A percentile compares a stretch with the other conserved stretches of the same genome.
Conservation (phyloP, 2,329 filamentous ascomycete genomes). For the Paecilomyces dactylethromorphus region DNA sequence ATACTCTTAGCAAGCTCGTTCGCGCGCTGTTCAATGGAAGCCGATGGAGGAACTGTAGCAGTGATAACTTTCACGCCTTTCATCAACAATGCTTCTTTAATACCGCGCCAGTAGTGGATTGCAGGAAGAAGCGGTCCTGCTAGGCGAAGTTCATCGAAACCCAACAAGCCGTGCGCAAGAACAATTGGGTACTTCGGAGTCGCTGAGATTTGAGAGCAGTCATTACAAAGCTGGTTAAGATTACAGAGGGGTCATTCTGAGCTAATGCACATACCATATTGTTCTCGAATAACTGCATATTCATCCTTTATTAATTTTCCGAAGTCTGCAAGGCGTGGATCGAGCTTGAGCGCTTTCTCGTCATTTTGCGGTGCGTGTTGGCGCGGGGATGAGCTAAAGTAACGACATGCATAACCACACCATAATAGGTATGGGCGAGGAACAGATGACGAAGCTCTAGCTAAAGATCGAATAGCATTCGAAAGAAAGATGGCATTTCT, state of each 20-base stretch:
- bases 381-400: background rate
- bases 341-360: conserved; percentile 12
- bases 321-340: conserved; percentile 46
- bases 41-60: conserved; percentile 53
- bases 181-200: conserved; percentile 53
- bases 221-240: background rate
- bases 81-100: conserved; percentile 50
- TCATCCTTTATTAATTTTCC: conserved; percentile 54
- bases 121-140: conserved; percentile 50
- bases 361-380: background rate
- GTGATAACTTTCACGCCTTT: conserved; percentile 57
- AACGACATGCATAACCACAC: background rate
- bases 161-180: conserved; percentile 58
- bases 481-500: background rate
- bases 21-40: conserved; percentile 53
- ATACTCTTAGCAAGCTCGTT: conserved; percentile 49
- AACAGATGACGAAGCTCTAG: background rate
- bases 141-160: conserved; percentile 57
- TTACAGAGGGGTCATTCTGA: background rate
- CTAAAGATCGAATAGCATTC: background rate
- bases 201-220: conserved; percentile 12
- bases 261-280: conserved; percentile 43
- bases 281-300: conserved; percentile 52
- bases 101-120: conserved; percentile 59
- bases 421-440: background rate